Evolutionary conservation across 2,329 filamentous ascomycete species (phyloP).

Genomic region (Orbilia blumenaviensis): DNA sequence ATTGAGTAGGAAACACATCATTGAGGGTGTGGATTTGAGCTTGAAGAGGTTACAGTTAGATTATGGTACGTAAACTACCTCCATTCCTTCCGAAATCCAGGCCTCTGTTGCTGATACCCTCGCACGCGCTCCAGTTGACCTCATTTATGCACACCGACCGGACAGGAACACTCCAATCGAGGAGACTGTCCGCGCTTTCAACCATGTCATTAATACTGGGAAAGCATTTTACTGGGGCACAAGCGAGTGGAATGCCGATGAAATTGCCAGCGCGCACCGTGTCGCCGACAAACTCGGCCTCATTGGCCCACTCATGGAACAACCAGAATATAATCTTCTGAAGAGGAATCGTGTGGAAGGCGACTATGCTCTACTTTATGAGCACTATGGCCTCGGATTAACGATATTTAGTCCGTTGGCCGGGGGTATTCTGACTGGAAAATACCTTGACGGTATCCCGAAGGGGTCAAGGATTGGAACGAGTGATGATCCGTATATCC

Average conservation of each 20-base stretch:
- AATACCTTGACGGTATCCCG: constrained; percentile 73
- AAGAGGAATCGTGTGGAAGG: constrained; percentile 71
- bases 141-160: constrained; percentile 75
- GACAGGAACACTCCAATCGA: constrained; percentile 75
- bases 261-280: constrained; percentile 72
- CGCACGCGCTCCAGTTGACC: constrained; percentile 69
- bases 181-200: constrained; percentile 75
- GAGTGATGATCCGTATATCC: constrained; percentile 68
- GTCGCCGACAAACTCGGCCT: constrained; percentile 70
- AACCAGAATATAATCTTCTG: constrained; percentile 74
- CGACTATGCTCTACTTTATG: constrained; percentile 71
- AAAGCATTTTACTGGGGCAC: constrained; percentile 78
- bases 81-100: neutral
- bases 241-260: constrained; percentile 73
- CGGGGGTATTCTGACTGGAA: constrained; percentile 71
- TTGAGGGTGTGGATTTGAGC: constrained; percentile 71
- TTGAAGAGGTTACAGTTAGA: constrained; percentile 69
- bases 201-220: constrained; percentile 73
- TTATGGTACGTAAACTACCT: constrained; percentile 60
- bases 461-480: constrained; percentile 69
- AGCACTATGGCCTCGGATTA: constrained; percentile 69
- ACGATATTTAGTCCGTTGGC: constrained; percentile 72
- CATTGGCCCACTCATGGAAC: constrained; percentile 73
- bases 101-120: neutral
- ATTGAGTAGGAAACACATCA: constrained; percentile 74